These are phyloP conservation scores for Solanum rostratum DNA, from an alignment of 257 asterid genomes.

Conservation along the genomic window DNA sequence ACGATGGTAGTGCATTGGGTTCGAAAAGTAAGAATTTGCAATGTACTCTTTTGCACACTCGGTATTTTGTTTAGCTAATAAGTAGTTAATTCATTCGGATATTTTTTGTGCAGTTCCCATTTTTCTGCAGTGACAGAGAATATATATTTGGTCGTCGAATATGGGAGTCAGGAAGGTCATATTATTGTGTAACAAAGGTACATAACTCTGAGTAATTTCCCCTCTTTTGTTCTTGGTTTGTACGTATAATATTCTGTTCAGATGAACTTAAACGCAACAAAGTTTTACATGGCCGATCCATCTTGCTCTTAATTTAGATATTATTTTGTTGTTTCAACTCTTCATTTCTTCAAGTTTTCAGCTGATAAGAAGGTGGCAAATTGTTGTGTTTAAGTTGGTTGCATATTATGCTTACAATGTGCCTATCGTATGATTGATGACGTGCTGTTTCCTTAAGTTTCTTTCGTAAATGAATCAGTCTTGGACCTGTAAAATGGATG, in stretches of 20 bases:
- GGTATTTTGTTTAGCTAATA: not conserved
- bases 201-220: not conserved
- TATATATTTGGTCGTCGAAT: conserved; percentile 85
- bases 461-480: not conserved
- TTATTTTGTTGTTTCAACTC: not conserved
- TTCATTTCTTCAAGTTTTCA: not conserved
- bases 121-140: conserved; percentile 93
- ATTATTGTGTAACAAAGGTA: conserved; percentile 85
- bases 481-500: not conserved
- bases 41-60: not conserved
- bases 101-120: conserved; percentile 64
- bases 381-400: not conserved
- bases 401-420: not conserved
- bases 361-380: not conserved
- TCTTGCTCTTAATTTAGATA: not conserved
- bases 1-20: conserved; percentile 80
- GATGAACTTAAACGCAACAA: not conserved
- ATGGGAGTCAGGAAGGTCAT: conserved; percentile 84
- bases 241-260: not conserved
- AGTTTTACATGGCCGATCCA: not conserved
- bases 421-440: not conserved
- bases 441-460: not conserved
- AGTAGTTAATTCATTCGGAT: not conserved
- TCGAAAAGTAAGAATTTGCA: conserved; percentile 51
- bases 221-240: not conserved